Evolutionary conservation across 108 stramenopile genomes (phyloP), one percentile per base, ranked within the genome.

Genomic region (Licmophora abbreviata): DNA sequence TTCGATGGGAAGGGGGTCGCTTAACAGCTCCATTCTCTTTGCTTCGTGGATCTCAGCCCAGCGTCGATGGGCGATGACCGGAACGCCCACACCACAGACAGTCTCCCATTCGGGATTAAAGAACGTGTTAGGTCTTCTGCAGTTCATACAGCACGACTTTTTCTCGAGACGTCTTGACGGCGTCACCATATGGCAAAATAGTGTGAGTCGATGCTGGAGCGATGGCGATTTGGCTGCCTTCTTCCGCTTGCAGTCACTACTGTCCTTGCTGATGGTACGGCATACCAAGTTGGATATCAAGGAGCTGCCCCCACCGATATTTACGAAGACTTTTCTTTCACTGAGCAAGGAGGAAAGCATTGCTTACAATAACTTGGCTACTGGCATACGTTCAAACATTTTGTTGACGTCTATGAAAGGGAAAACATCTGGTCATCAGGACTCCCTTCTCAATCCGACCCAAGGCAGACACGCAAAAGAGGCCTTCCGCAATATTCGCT

Each of bases 41-140:
- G 81, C 84, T 12, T 66, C 65, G 1, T 88, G 86, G 86, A 73
- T 92, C 29, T 28, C 51, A 12, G 81, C 88, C 1, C 61, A 75
- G 46, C 62, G 81, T 15, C 66, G 76, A 3, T 92, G 83, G 85
- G 75, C 69, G 3, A 88, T 88, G 86, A 92, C 85, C 7, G 91
- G 91, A 22, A 92, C 91, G 4, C 91, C 91, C 10, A 85, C 91
- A 28, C 68, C 67, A 27, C 78, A 82, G 68, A 68, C 73, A 6
- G 54, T 62, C 0, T 44, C 53, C 2, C 66, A 79, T 42, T 63
- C 49, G 29, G 77, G 69, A 4, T 40, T 83, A 23, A 42, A 46
- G 27, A 80, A 75, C 32, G 45, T 92, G 8, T 69, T 69, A 25
- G 68, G 63, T 48, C 51, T 92, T 15, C 22, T 74, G 12, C 61